These are phyloP conservation scores for Lippia alba DNA, from an alignment of 305 asterid species.

Conservation along the genomic window DNA sequence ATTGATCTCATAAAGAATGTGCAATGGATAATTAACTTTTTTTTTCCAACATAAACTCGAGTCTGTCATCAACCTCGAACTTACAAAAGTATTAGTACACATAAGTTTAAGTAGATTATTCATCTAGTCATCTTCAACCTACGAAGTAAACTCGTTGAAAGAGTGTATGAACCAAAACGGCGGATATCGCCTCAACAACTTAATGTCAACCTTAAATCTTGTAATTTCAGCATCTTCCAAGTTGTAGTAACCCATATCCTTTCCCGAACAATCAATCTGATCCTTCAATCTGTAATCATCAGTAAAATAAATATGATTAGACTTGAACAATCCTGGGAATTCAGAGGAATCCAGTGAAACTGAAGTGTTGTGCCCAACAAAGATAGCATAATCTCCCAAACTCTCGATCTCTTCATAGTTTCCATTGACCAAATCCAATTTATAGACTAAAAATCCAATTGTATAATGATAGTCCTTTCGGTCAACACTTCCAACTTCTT, in stretches of 20 bases:
- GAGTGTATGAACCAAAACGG: background rate
- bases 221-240: background rate
- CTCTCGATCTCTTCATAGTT: background rate
- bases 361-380: background rate
- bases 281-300: background rate
- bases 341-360: background rate
- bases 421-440: background rate
- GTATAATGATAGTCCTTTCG: too few species aligned
- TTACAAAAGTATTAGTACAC: too few species aligned
- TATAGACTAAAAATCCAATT: background rate
- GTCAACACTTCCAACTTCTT: background rate
- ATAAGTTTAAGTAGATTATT: too few species aligned
- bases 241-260: background rate
- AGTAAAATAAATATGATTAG: background rate
- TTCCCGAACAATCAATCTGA: background rate
- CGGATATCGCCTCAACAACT: background rate
- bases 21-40: too few species aligned
- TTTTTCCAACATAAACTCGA: too few species aligned
- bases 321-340: background rate
- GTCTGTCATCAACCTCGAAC: too few species aligned
- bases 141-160: too few species aligned
- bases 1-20: too few species aligned
- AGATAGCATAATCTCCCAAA: background rate
- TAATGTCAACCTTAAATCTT: background rate
- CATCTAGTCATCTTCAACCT: too few species aligned